These are phyloP conservation scores for Sphaerulina musiva DNA, from an alignment of 2,329 filamentous ascomycete species.

Conservation along the genomic window DNA sequence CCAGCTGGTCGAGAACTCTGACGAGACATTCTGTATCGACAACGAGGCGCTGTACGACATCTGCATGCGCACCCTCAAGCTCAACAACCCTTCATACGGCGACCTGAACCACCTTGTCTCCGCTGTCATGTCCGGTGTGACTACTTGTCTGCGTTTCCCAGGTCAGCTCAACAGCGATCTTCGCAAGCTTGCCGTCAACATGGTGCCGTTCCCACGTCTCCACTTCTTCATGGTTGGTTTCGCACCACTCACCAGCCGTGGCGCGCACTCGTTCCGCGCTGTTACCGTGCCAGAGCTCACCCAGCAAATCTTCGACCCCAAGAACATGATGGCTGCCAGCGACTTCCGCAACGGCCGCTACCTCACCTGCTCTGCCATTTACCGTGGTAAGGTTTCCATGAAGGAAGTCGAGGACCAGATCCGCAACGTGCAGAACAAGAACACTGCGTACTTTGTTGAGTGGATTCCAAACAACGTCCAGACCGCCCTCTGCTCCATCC, in stretches of 20 bases:
- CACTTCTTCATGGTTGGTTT: conserved; percentile 99
- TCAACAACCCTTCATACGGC: conserved; percentile 95
- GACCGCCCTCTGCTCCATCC: conserved; percentile 97
- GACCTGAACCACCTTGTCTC: conserved; percentile 99
- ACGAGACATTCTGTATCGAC: conserved; percentile 99
- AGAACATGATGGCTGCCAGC: conserved; percentile 99
- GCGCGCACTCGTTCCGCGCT: conserved; percentile 91
- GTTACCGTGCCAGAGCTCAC: conserved; percentile 97
- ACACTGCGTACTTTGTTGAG: conserved; percentile 98
- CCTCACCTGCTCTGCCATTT: conserved; percentile 98
- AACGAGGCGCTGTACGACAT: conserved; percentile 99
- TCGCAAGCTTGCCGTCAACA: conserved; percentile 99
- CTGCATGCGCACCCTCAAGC: conserved; percentile 99
- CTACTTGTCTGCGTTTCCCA: conserved; percentile 97
- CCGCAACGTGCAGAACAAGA: conserved; percentile 99
- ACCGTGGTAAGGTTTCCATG: conserved; percentile 99
- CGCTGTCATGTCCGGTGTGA: conserved; percentile 98
- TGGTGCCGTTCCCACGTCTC: conserved; percentile 99
- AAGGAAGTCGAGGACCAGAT: conserved; percentile 99
- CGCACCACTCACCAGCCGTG: conserved; percentile 90
- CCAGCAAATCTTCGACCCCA: conserved; percentile 99
- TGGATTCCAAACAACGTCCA: conserved; percentile 99
- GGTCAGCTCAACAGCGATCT: conserved; percentile 99
- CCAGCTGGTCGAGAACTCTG: conserved; percentile 99
- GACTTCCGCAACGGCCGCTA: conserved; percentile 99